A percentile compares a stretch with the other conserved stretches of the same genome.
Conservation (phyloP, 306 rosid genomes). For the Rosa multiflora region DNA sequence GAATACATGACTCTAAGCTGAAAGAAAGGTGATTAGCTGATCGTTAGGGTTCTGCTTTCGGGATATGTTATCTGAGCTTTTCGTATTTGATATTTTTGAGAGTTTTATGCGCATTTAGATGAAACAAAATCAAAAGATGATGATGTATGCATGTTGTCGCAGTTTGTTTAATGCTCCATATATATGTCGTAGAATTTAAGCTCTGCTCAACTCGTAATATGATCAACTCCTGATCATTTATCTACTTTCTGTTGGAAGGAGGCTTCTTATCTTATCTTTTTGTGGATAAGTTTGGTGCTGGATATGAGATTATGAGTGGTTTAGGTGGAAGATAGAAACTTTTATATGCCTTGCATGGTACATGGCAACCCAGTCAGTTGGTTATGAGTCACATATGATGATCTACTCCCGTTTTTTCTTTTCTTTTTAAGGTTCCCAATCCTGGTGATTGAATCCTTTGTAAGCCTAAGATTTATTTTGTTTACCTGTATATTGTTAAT, state of each 20-base stretch:
- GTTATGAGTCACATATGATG: background rate
- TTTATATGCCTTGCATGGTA: too few relatives aligned
- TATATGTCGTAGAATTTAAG: too few relatives aligned
- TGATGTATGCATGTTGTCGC: slow-evolving; percentile 5
- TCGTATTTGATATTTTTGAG: background rate
- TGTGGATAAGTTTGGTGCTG: too few relatives aligned
- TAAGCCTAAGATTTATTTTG: background rate
- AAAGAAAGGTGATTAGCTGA: slow-evolving; percentile 72
- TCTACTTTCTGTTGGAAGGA: too few relatives aligned
- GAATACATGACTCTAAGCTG: slow-evolving; percentile 88
- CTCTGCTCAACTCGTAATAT: too few relatives aligned
- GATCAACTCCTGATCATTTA: too few relatives aligned
- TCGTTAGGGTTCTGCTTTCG: background rate
- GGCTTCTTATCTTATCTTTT: too few relatives aligned
- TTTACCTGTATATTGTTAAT: background rate
- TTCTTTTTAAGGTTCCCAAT: background rate
- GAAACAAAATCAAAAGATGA: background rate
- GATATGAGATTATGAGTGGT: too few relatives aligned
- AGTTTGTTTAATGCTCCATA: background rate
- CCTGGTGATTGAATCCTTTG: background rate
- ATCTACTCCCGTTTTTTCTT: background rate
- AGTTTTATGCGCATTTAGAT: slow-evolving; percentile 5
- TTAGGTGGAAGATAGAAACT: too few relatives aligned
- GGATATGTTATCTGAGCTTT: background rate
- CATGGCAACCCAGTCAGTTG: too few relatives aligned